phyloP scores from a whole-genome alignment of 139 green algal species.

The Pycnococcus provasolii region DNA sequence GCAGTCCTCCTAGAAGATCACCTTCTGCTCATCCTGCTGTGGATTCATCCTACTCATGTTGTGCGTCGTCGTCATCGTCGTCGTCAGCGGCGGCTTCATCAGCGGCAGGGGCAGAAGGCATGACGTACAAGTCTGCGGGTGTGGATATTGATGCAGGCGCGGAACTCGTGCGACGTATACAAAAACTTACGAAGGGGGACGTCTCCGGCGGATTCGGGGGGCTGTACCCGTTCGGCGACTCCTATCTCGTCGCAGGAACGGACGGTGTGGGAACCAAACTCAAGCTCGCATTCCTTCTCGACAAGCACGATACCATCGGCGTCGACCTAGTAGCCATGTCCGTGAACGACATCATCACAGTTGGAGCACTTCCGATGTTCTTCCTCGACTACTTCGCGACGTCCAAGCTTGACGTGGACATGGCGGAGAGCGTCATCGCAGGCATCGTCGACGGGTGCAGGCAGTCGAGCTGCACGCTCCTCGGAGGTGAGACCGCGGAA shows the following conservation, averaged over 20 bases:
- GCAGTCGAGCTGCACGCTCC: slow-evolving; percentile 70
- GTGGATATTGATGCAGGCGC: slow-evolving; percentile 95
- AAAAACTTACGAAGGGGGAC: slow-evolving; percentile 65
- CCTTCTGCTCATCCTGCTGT: neutral
- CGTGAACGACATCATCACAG: slow-evolving; percentile 94
- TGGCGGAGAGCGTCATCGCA: slow-evolving; percentile 81
- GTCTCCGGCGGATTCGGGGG: slow-evolving; percentile 89
- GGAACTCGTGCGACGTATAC: slow-evolving; percentile 86
- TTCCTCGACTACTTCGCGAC: slow-evolving; percentile 98
- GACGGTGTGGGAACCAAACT: slow-evolving; percentile 97
- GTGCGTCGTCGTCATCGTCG: too few species aligned
- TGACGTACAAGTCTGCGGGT: slow-evolving; percentile 62
- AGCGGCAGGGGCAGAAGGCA: neutral
- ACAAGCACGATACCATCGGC: slow-evolving; percentile 86
- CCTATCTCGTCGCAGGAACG: slow-evolving; percentile 86
- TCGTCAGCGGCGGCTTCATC: too few species aligned
- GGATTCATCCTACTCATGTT: neutral
- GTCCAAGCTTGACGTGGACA: slow-evolving; percentile 81
- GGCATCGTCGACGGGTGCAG: slow-evolving; percentile 92
- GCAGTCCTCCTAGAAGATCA: too few species aligned
- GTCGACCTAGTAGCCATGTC: slow-evolving; percentile 84
- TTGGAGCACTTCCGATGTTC: slow-evolving; percentile 88
- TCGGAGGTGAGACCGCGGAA: slow-evolving; percentile 94
- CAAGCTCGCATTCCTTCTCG: slow-evolving; percentile 91
- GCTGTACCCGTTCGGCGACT: slow-evolving; percentile 89